Base-by-base conservation (phyloP, 352 stramenopile species). In the Plasmopara halstedii region DNA sequence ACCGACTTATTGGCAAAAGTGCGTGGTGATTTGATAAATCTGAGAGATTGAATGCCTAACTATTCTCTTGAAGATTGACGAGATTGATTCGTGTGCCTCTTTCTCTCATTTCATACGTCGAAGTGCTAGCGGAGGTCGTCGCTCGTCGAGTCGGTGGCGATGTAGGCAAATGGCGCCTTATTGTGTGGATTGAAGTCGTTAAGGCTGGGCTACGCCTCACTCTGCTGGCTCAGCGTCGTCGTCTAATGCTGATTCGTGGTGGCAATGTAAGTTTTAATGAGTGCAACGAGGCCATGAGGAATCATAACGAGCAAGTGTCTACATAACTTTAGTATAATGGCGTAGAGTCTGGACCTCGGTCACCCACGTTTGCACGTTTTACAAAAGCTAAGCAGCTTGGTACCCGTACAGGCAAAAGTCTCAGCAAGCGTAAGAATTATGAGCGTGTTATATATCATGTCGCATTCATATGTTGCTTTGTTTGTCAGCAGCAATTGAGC, bases 121-220 rank as follows among this genome's bases (percentile, higher is more conserved):
- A 93, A 65, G 78, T 93, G 50, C 58, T 87, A 35, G 70, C 79
- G 9, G 81, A 93, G 60, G 77, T 90, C 17, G 62, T 86, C 22
- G 74, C 78, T 27, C 56, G 72, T 50, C 83, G 84, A 66, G 51
- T 73, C n/a, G 72, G 76, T 26, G 75, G 77, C 6, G 69, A 86
- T 33, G 69, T 69, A 11, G 64, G 68, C 50, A 83, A 82, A 44
- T 93, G 81, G 81, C 62, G 70, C 22, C 42, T 93, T 62, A 90
- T 93, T 64, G 69, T 90, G 9, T 81, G 65, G 66, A 47, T 93
- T 8, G 81, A 93, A 43, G 35, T 82, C 15, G 63, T 85, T 47
- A 93, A 93, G 58, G 64, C 70, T 21, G 53, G 84, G 7, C 70
- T 82, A 26, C 81, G 80, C 20, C 41, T 93, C 8, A 23, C 88